Conservation (phyloP, 257 asterid genomes). For the Forsythia suspensa region DNA sequence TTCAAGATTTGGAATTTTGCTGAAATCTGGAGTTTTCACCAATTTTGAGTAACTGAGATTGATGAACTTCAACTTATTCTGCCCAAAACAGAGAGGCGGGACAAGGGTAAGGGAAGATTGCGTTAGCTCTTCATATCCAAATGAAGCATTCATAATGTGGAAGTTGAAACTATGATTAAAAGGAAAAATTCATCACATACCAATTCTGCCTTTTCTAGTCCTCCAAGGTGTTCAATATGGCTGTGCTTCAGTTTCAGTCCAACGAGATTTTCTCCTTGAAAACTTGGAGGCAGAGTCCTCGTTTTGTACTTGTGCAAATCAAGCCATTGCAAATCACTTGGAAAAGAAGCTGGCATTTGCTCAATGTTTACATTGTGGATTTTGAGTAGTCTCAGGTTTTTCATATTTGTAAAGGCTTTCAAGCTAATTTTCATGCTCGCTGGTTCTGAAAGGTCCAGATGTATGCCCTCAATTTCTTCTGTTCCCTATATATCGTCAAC, state of each 20-base stretch:
- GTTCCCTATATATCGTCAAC: constrained; percentile 14
- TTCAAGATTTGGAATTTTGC: constrained; percentile 21
- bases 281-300: constrained; percentile 8
- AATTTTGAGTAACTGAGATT: constrained; percentile 28
- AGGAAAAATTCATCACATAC: neutral
- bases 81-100: constrained; percentile 7
- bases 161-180: neutral
- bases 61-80: constrained; percentile 25
- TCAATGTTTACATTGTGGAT: constrained; percentile 15
- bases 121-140: neutral
- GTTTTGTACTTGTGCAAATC: constrained; percentile 14
- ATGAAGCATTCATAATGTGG: neutral
- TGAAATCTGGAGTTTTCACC: constrained; percentile 20
- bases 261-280: constrained; percentile 20
- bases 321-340: constrained; percentile 20
- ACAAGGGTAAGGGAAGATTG: neutral
- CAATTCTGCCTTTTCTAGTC: constrained; percentile 8
- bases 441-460: constrained; percentile 7
- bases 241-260: constrained; percentile 10
- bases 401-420: constrained; percentile 15
- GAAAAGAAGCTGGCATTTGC: constrained; percentile 9
- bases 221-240: constrained; percentile 4
- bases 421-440: constrained; percentile 16
- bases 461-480: constrained; percentile 14
- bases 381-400: constrained; percentile 20